Conservation (phyloP, 345 rosid species). For the Euphorbia tirucalli region DNA sequence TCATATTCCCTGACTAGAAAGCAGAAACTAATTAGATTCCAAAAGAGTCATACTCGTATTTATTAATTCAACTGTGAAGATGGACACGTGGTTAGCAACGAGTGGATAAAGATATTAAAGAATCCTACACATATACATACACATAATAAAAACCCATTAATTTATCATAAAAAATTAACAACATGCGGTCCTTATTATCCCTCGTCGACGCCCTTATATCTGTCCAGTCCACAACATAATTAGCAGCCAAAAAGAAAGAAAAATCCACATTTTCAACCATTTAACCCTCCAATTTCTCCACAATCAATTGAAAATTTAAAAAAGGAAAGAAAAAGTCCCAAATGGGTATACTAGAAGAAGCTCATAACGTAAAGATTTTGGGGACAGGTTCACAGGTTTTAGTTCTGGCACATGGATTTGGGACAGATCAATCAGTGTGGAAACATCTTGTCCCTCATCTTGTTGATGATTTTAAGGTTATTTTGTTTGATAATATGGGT, state of each 20-base stretch:
- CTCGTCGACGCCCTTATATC: background rate
- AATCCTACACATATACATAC: background rate
- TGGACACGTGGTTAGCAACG: too few relatives aligned
- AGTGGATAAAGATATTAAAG: background rate
- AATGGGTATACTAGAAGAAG: slow-evolving; percentile 81
- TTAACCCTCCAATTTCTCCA: background rate
- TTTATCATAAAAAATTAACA: slow-evolving; percentile 7
- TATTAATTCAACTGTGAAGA: too few relatives aligned
- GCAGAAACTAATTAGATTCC: too few relatives aligned
- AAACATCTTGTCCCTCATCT: slow-evolving; percentile 87
- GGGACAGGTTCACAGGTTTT: slow-evolving; percentile 60
- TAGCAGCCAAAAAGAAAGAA: background rate
- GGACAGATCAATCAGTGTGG: slow-evolving; percentile 95
- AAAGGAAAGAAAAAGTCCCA: too few relatives aligned
- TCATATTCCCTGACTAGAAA: too few relatives aligned
- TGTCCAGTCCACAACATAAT: background rate
- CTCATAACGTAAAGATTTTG: slow-evolving; percentile 71
- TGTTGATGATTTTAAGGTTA: slow-evolving; percentile 55
- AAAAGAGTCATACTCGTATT: too few relatives aligned
- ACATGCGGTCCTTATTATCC: slow-evolving; percentile 9
- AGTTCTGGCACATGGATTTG: slow-evolving; percentile 83
- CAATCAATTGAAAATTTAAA: background rate
- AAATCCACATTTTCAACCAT: background rate
- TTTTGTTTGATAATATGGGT: slow-evolving; percentile 84
- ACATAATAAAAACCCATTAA: background rate